Base-by-base conservation (phyloP, 768 basidiomycete species). In the Lyophyllum shimeji region DNA sequence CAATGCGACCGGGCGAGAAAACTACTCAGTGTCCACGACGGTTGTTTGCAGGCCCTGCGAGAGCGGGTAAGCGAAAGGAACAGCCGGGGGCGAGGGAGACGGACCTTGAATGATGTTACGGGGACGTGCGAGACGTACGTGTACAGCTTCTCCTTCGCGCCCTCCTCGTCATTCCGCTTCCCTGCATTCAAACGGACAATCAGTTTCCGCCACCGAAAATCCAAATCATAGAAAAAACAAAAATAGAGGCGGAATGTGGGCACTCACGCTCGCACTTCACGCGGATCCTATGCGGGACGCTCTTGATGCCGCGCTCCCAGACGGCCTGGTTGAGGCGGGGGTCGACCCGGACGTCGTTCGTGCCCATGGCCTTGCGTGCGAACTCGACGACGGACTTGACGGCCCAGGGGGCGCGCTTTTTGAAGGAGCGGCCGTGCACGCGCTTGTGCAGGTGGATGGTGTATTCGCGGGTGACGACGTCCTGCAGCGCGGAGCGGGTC, bases 111-210 rank as follows among this genome's bases (percentile, higher is more conserved):
- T 44, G 86, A 76, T 7, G 73, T 66, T 44, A 93, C 91, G 45
- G 85, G 79, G 53, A 97, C 87, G 69, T 90, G 83, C 56, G 84
- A 84, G 60, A 91, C 95, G 71, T 94, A 93, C 27, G 92, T 95
- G 82, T 78, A 98, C 54, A 97, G 88, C 80, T 95, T 97, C 82
- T 96, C 95, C 80, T 95, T 97, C 56, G 97, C 96, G 66, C 88
- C 90, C 81, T 99, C 96, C 65, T 98, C 95, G 75, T 99, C 96
- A 74, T 98, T 98, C 68, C 97, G 91, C 81, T 95, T 96, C 67
- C 96, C 91, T 95, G 65, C 1, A 23, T 24, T 50, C 60, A 18
- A 58, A 59, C n/a, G n/a, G 33, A 37, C 7, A 20, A 37, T 25
- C 50, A 44, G 7, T 33, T 21, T 42, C 11, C 51, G 33, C 52